phyloP scores from a whole-genome alignment of 2,329 filamentous ascomycete genomes.

The Sporothrix protearum region DNA sequence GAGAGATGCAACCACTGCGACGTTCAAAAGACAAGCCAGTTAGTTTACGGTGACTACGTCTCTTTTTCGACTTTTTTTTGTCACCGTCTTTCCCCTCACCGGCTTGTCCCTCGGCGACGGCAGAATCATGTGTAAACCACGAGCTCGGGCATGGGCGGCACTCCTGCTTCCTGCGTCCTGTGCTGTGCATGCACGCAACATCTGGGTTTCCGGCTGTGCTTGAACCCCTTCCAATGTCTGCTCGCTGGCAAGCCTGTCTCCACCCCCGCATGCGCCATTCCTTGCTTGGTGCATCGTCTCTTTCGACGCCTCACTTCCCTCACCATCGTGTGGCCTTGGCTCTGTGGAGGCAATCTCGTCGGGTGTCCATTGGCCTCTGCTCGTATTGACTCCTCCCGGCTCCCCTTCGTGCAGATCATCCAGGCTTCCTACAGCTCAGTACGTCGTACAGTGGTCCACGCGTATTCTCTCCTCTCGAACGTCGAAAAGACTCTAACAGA shows the following conservation, averaged over 20 bases:
- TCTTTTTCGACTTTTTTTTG: background rate
- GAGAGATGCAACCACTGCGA: background rate
- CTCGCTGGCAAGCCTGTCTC: background rate
- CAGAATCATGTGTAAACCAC: conserved; percentile 17
- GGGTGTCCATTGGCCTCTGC: background rate
- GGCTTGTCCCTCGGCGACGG: conserved; percentile 11
- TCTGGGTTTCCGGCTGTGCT: no score
- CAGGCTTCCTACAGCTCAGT: background rate
- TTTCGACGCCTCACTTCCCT: background rate
- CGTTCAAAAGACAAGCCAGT: no score
- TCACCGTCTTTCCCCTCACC: background rate
- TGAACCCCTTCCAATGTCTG: background rate
- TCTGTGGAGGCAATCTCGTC: background rate
- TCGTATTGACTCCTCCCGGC: background rate
- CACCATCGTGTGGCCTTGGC: background rate
- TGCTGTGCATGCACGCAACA: no score
- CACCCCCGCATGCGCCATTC: background rate
- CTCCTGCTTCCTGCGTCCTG: background rate
- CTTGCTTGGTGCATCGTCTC: background rate
- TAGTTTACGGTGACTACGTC: background rate
- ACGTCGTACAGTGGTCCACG: no score
- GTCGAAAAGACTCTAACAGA: background rate
- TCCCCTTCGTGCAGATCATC: background rate
- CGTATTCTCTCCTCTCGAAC: background rate
- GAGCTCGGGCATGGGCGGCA: background rate